phyloP scores from a whole-genome alignment of 768 basidiomycete genomes.

The Daedalea quercina region DNA sequence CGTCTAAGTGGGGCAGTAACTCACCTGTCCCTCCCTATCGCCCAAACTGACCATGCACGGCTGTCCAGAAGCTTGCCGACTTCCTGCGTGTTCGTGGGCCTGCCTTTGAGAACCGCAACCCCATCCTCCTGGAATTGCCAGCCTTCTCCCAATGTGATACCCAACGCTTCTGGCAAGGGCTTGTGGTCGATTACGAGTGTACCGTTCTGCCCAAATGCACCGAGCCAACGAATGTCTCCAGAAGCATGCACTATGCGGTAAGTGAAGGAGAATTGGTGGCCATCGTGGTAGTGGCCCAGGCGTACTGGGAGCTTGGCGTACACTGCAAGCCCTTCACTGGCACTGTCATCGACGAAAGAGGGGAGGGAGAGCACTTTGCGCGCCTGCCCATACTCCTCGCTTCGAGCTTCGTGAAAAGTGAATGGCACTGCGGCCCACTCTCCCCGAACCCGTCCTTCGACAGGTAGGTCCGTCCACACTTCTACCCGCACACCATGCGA shows the following conservation, averaged over 20 bases:
- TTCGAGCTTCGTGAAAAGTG: slow-evolving; percentile 1
- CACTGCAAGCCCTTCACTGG: slow-evolving; percentile 1
- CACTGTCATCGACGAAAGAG: background rate
- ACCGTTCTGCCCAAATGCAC: slow-evolving; percentile 18
- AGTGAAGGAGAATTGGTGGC: slow-evolving; percentile 19
- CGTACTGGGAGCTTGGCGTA: slow-evolving; percentile 12
- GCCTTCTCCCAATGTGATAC: slow-evolving; percentile 11
- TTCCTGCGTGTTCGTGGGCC: background rate
- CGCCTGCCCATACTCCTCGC: background rate
- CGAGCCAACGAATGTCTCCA: slow-evolving; percentile 20
- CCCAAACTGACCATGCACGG: slow-evolving; percentile 15
- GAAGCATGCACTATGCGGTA: slow-evolving; percentile 21
- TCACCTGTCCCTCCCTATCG: slow-evolving; percentile 13
- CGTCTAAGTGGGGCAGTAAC: background rate
- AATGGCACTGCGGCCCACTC: slow-evolving; percentile 22
- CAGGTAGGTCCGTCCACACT: slow-evolving; percentile 24
- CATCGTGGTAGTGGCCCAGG: slow-evolving; percentile 5
- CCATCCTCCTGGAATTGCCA: slow-evolving; percentile 12
- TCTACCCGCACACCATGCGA: slow-evolving; percentile 18
- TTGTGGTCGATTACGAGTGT: slow-evolving; percentile 14
- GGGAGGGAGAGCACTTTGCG: slow-evolving; percentile 4
- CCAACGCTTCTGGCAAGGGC: slow-evolving; percentile 4
- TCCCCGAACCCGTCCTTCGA: slow-evolving; percentile 10
- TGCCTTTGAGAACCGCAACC: background rate
- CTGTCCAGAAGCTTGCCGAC: slow-evolving; percentile 8